Conservation (phyloP, 441 rosid species). For the Pelargonium citronellum region DNA sequence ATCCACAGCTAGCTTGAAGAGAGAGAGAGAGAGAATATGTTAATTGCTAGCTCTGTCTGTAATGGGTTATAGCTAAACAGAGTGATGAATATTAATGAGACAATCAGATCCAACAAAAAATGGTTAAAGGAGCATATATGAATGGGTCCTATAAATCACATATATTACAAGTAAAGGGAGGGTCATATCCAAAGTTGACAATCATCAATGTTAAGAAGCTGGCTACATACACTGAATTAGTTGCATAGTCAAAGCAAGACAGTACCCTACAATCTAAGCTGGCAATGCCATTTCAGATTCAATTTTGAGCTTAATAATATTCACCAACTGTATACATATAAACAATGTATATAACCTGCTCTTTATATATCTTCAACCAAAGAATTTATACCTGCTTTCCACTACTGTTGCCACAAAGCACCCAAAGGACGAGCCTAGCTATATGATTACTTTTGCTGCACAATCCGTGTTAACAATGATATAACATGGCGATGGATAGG, state of each 20-base stretch:
- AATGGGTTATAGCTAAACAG: background rate
- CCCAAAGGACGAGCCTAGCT: conserved; percentile 1
- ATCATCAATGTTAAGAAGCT: conserved; percentile 1
- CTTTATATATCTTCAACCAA: background rate
- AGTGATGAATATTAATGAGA: background rate
- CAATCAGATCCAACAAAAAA: background rate
- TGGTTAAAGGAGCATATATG: background rate
- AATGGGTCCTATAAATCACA: background rate
- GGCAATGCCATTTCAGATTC: background rate
- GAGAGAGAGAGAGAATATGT: background rate
- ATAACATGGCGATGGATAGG: background rate
- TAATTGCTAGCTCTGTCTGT: too few species aligned
- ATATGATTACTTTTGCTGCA: background rate
- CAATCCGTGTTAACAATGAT: background rate
- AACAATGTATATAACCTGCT: background rate
- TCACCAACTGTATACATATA: background rate
- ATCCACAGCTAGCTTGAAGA: background rate
- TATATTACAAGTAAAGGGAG: background rate
- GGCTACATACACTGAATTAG: background rate
- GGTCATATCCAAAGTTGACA: conserved; percentile 1
- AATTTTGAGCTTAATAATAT: background rate
- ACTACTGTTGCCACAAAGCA: background rate
- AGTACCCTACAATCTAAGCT: conserved; percentile 1
- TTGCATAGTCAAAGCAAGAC: background rate
- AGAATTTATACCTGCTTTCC: conserved; percentile 7